Conservation (phyloP, 2,329 filamentous ascomycete species). For the Mariannaea elegans region DNA sequence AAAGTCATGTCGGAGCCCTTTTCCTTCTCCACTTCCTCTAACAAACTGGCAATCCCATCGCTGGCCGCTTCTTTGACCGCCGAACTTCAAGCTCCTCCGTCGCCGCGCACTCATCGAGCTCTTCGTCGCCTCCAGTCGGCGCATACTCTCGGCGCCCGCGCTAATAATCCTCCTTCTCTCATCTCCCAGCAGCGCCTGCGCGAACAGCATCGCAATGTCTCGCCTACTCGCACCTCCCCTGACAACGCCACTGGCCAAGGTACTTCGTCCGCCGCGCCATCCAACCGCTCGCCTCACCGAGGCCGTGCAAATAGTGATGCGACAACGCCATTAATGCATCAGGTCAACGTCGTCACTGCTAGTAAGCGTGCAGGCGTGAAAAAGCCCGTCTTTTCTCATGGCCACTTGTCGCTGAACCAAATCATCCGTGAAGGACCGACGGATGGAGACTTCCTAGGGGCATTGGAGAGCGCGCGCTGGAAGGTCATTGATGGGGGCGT, state of each 20-base stretch:
- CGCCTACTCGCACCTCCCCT: conserved; percentile 41
- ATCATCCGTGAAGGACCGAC: conserved; percentile 83
- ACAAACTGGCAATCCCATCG: conserved; percentile 34
- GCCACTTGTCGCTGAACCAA: conserved; percentile 72
- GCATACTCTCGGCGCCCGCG: conserved; percentile 70
- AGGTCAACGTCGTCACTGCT: conserved; percentile 48
- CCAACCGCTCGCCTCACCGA: conserved; percentile 59
- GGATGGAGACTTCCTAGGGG: conserved; percentile 71
- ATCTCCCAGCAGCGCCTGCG: conserved; percentile 70
- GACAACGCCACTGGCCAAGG: conserved; percentile 4
- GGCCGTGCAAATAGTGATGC: conserved; percentile 79
- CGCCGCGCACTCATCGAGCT: conserved; percentile 71
- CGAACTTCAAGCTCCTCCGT: conserved; percentile 64
- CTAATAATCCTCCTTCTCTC: conserved; percentile 60
- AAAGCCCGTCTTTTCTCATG: conserved; percentile 59
- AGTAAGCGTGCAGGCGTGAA: conserved; percentile 51
- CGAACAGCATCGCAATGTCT: conserved; percentile 50
- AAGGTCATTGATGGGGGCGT: conserved; percentile 80
- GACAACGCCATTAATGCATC: conserved; percentile 51
- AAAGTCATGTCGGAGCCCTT: conserved; percentile 34
- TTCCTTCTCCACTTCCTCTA: conserved; percentile 23
- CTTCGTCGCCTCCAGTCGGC: conserved; percentile 81
- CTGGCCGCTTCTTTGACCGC: conserved; percentile 45
- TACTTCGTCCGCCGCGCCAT: conserved; percentile 20
- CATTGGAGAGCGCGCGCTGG: conserved; percentile 75